Percentiles rank a stretch among this genome's conserved stretches.
Conservation (phyloP, 2,329 filamentous ascomycete genomes). For the Claviceps quebecensis region DNA sequence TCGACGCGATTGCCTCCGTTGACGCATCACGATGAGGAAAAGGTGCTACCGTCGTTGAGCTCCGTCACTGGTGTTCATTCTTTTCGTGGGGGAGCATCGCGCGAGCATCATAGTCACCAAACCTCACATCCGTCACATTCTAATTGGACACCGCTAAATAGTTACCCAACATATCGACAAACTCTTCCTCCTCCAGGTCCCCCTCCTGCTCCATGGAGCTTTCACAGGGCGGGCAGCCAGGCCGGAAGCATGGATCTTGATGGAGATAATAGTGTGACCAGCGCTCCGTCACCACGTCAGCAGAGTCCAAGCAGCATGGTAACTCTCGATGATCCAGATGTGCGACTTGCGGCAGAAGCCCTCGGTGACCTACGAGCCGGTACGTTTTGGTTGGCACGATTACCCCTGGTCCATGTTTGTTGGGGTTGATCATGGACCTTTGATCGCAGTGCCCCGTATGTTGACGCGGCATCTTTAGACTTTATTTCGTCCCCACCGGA, state of each 20-base stretch:
- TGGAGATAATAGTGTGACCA: constrained; percentile 22
- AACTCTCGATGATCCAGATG: constrained; percentile 51
- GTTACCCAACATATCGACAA: constrained; percentile 29
- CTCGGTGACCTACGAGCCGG: constrained; percentile 55
- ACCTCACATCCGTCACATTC: constrained; percentile 15
- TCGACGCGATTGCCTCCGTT: constrained; percentile 14
- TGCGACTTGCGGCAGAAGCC: constrained; percentile 59
- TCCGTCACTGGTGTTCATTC: constrained; percentile 19
- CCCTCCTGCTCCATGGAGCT: constrained; percentile 6
- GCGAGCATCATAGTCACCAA: constrained; percentile 6
- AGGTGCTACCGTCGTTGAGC: constrained; percentile 23
- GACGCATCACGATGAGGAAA: constrained; percentile 14
- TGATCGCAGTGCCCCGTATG: not conserved
- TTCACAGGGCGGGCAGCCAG: constrained; percentile 29
- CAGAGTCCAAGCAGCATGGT: constrained; percentile 32
- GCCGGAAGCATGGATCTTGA: constrained; percentile 34
- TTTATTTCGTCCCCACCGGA: constrained; percentile 51
- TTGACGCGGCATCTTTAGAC: constrained; percentile 27
- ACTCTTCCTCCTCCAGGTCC: constrained; percentile 9
- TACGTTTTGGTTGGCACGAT: constrained; percentile 24
- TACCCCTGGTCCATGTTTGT: too few relatives aligned
- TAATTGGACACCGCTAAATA: constrained; percentile 35
- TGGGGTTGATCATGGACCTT: not conserved
- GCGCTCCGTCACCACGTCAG: constrained; percentile 29
- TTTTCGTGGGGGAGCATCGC: constrained; percentile 10